phyloP scores from a whole-genome alignment of 1,284 basidiomycete genomes.

The Amylostereum areolatum region DNA sequence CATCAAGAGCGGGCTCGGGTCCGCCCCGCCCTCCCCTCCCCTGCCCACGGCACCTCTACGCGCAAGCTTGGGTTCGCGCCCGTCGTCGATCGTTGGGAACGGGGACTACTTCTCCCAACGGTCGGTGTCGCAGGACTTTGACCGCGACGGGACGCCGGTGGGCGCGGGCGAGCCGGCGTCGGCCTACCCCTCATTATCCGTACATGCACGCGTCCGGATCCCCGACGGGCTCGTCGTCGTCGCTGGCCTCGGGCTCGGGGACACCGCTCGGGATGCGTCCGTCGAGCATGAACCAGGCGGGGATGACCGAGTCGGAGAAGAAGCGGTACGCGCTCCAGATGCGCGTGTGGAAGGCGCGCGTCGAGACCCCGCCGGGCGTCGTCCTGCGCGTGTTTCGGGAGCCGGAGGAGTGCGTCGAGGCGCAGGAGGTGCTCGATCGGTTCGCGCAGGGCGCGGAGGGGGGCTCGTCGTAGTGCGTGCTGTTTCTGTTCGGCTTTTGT shows the following conservation, averaged over 20 bases:
- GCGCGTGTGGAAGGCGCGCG: conserved; percentile 54
- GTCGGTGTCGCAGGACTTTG: too few relatives aligned
- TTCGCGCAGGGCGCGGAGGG: too few relatives aligned
- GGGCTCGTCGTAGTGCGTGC: too few relatives aligned
- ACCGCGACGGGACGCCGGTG: too few relatives aligned
- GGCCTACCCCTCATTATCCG: background rate
- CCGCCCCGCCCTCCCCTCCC: conserved; percentile 1
- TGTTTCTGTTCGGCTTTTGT: too few relatives aligned
- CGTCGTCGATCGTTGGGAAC: background rate
- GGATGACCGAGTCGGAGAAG: conserved; percentile 44
- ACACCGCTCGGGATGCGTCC: background rate
- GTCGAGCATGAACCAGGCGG: conserved; percentile 8
- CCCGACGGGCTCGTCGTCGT: conserved; percentile 2
- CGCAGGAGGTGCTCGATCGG: conserved; percentile 23
- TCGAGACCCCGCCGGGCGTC: conserved; percentile 47
- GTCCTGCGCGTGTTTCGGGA: conserved; percentile 58
- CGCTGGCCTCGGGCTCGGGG: conserved; percentile 4
- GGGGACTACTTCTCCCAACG: too few relatives aligned
- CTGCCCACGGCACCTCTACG: background rate
- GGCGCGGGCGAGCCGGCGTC: background rate
- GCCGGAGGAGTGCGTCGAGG: conserved; percentile 63
- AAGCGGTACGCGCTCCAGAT: conserved; percentile 50
- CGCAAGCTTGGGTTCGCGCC: background rate
- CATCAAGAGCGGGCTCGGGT: conserved; percentile 2
- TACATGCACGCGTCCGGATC: too few relatives aligned